Percentiles rank a stretch among this genome's conserved stretches.
These are phyloP conservation scores for Albifimbria verrucaria DNA, from an alignment of 2,329 filamentous ascomycete genomes.

Conservation along the genomic window DNA sequence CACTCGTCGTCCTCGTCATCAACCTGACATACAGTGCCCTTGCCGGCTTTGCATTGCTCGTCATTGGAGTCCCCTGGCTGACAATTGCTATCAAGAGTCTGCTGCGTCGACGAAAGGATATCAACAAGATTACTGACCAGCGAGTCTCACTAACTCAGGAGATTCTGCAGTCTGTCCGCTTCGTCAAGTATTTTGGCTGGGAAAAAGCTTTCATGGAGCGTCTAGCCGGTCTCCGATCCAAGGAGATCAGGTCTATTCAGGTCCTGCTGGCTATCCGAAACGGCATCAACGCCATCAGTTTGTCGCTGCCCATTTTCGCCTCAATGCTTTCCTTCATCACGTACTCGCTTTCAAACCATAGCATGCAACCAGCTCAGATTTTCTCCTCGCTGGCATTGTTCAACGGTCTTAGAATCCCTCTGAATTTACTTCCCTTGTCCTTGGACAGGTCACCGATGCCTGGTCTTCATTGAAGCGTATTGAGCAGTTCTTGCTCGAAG, in stretches of 20 bases:
- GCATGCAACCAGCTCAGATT: slow-evolving; percentile 69
- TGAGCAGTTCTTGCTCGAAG: slow-evolving; percentile 80
- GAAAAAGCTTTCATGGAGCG: slow-evolving; percentile 81
- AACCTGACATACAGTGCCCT: slow-evolving; percentile 90
- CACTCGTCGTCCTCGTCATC: slow-evolving; percentile 74
- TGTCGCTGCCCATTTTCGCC: slow-evolving; percentile 88
- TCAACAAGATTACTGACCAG: slow-evolving; percentile 94
- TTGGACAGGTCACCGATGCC: slow-evolving; percentile 87
- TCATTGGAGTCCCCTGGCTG: slow-evolving; percentile 74
- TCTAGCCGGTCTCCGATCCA: slow-evolving; percentile 67
- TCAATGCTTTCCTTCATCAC: slow-evolving; percentile 96
- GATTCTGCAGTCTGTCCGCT: slow-evolving; percentile 84
- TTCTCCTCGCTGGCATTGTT: slow-evolving; percentile 95
- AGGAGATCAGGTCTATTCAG: slow-evolving; percentile 83
- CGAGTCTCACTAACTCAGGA: slow-evolving; percentile 89
- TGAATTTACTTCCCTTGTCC: slow-evolving; percentile 87
- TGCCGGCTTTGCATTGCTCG: slow-evolving; percentile 78
- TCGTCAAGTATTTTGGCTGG: slow-evolving; percentile 97
- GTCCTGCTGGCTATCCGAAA: slow-evolving; percentile 79
- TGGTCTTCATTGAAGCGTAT: slow-evolving; percentile 82
- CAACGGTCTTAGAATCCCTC: slow-evolving; percentile 83
- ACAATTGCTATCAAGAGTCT: slow-evolving; percentile 74
- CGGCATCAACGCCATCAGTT: slow-evolving; percentile 76
- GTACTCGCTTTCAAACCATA: slow-evolving; percentile 63
- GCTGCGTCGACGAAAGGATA: slow-evolving; percentile 69